Evolutionary conservation across 148 eudicot species (phyloP).

Genomic region (Pharnaceum exiguum): DNA sequence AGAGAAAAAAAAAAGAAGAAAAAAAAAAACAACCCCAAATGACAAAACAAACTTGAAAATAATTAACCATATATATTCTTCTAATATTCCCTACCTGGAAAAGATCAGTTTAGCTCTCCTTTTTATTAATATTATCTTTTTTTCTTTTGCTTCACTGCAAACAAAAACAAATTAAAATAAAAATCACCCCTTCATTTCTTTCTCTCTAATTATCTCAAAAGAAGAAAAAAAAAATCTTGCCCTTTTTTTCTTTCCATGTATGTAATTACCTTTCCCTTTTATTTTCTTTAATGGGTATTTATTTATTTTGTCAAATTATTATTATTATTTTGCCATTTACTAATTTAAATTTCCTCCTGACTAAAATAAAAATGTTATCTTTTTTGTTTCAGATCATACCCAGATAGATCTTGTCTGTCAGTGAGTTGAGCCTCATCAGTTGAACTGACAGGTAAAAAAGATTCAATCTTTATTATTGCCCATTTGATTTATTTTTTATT

Average conservation of each 20-base stretch:
- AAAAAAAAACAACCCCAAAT: conserved; percentile 15
- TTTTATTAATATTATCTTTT: no score
- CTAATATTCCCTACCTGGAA: not conserved
- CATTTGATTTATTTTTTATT: conserved; percentile 8
- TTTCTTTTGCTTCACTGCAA: conserved; percentile 11
- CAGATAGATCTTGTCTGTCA: conserved; percentile 58
- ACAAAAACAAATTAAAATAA: no score
- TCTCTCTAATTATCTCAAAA: no score
- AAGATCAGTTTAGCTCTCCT: conserved; percentile 18
- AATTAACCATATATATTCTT: not conserved
- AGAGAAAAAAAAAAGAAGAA: no score
- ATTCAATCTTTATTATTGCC: not conserved
- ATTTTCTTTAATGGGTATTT: not conserved
- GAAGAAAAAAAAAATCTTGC: not conserved
- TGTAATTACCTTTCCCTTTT: not conserved
- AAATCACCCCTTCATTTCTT: not conserved
- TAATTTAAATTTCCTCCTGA: conserved; percentile 1
- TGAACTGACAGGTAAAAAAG: conserved; percentile 28
- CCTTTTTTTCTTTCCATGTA: not conserved
- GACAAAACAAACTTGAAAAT: not conserved
- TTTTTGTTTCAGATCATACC: conserved; percentile 56
- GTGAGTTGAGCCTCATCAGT: conserved; percentile 21
- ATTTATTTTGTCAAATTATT: not conserved
- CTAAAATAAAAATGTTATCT: conserved; percentile 32
- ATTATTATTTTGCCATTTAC: not conserved